Evolutionary conservation across 257 asterid genomes (phyloP), one percentile per base, ranked within the genome.

Genomic region (Penstemon davidsonii): DNA sequence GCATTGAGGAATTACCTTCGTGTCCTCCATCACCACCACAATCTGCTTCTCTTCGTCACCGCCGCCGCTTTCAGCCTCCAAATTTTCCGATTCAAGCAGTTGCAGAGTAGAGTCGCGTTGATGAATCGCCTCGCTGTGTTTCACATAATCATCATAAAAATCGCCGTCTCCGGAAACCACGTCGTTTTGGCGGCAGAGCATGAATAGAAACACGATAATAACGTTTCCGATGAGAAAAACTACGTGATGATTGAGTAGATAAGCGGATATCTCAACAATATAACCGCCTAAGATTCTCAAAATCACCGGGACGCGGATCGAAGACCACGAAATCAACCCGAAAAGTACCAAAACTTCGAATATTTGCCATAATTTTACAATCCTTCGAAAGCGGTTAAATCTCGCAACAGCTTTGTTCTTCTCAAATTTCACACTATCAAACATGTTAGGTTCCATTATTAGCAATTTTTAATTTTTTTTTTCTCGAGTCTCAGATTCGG

Each of bases 161-260:
- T 76, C 87, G 45, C 69, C 83, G 46, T 58, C 61, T 19, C 66
- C 76, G 19, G 80, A 40, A 5, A 50, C 78, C 67, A 67, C 62
- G 79, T 55, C 83, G 70, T 37, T 75, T 4, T 49, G 79, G 62
- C 91, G 88, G 62, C 84, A 83, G 6, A 86, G 84, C 3, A 83
- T 64, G 60, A 84, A 73, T 5, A 93, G 67, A 45, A 69, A 43
- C 2, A 78, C 77, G 15, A 93, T 78, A 11, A 90, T 87, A 11
- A 68, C 79, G 78, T 90, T 93, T 4, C 95, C 97, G 80, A 93
- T 82, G 49, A 93, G 70, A 68, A 93, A 93, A 64, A 87, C 96
- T 9, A 88, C 80, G 84, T 81, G 97, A 75, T 87, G 89, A 66
- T 88, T 90, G 67, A 81, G 62, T n/a, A 90, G 55, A 58, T 68